Conservation (phyloP, 2,329 filamentous ascomycete species). For the Cladophialophora bantiana region DNA sequence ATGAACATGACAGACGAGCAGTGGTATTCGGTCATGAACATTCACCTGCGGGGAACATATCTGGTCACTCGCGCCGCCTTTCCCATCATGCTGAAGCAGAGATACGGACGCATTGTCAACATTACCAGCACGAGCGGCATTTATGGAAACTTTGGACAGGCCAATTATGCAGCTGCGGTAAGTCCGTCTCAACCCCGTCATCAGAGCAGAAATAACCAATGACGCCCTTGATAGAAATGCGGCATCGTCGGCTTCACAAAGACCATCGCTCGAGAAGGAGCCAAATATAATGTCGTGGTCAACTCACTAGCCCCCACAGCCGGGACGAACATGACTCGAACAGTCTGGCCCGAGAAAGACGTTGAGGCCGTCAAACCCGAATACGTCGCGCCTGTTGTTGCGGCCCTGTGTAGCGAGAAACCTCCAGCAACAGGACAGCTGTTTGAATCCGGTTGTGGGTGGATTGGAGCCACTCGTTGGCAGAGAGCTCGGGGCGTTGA, state of each 20-base stretch:
- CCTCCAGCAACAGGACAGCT: constrained; percentile 85
- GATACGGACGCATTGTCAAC: constrained; percentile 96
- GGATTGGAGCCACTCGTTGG: constrained; percentile 78
- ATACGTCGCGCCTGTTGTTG: constrained; percentile 91
- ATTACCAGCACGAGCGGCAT: constrained; percentile 96
- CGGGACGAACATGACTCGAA: constrained; percentile 92
- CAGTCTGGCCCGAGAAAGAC: constrained; percentile 93
- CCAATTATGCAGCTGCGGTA: constrained; percentile 91
- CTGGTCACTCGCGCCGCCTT: constrained; percentile 96
- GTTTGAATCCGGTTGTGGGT: constrained; percentile 93
- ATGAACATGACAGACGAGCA: constrained; percentile 94
- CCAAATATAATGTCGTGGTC: constrained; percentile 96
- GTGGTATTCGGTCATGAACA: constrained; percentile 90
- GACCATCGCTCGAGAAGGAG: constrained; percentile 87
- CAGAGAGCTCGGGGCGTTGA: constrained; percentile 49
- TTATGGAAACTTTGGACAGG: constrained; percentile 98
- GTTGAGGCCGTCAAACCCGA: constrained; percentile 97
- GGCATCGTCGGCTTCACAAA: constrained; percentile 95
- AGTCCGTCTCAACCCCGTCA: constrained; percentile 47
- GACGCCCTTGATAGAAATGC: constrained; percentile 65
- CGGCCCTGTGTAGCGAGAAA: constrained; percentile 84
- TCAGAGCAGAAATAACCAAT: constrained; percentile 18
- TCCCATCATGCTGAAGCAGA: constrained; percentile 97
- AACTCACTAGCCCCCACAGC: constrained; percentile 98
- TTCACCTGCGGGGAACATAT: constrained; percentile 92